A percentile compares a stretch with the other conserved stretches of the same genome.
Conservation (phyloP, 257 asterid species). For the Salvia miltiorrhiza region DNA sequence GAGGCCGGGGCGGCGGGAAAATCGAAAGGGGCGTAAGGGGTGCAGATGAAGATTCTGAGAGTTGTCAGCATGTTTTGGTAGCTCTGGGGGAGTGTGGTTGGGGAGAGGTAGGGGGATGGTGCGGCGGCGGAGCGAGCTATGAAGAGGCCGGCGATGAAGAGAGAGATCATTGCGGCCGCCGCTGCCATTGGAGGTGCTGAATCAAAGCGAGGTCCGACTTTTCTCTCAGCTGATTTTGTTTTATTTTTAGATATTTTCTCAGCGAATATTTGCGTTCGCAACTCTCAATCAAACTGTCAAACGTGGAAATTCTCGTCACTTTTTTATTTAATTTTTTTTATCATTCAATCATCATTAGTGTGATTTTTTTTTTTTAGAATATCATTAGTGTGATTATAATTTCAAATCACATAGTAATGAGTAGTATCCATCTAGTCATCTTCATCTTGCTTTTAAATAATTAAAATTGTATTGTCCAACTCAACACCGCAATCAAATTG, state of each 20-base stretch:
- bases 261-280: background rate
- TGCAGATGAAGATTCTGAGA: slow-evolving; percentile 67
- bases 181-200: slow-evolving; percentile 33
- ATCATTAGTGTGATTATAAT: no score
- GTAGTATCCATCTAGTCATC: background rate
- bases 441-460: no score
- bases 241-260: background rate
- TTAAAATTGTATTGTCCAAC: no score
- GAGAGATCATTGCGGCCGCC: slow-evolving; percentile 10
- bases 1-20: slow-evolving; percentile 43
- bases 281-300: no score
- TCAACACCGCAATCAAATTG: no score
- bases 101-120: slow-evolving; percentile 57
- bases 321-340: background rate
- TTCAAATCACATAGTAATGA: background rate
- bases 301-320: background rate
- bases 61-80: slow-evolving; percentile 59
- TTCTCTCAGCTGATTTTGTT: no score
- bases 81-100: slow-evolving; percentile 46
- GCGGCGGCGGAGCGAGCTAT: slow-evolving; percentile 25
- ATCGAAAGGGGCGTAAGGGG: slow-evolving; percentile 37
- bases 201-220: background rate
- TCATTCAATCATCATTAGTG: slow-evolving; percentile 7
- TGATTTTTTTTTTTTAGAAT: no score
- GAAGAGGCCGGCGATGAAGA: slow-evolving; percentile 14